Base-by-base conservation (phyloP, 1,284 basidiomycete genomes). In the Fomitopsis pinicola region DNA sequence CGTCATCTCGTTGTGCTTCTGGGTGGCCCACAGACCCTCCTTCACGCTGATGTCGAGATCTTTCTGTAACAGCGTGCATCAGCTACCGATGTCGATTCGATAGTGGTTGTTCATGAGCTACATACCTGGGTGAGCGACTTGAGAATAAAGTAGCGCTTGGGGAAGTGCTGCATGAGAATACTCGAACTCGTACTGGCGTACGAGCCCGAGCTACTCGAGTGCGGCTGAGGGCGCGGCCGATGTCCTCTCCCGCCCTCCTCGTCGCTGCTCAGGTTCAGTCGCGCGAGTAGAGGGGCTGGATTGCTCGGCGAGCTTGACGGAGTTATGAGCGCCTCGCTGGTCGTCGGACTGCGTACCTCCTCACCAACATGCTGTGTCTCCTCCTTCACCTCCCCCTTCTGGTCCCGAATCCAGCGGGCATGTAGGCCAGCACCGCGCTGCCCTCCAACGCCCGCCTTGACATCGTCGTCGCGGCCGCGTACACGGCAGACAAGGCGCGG, bases 401-500 rank as follows among this genome's bases (percentile, higher is more conserved):
- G 78, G 54, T 92, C 87, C 69, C 83, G 85, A 14, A 94, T 76
- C 88, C 93, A 95, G 22, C 82, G 82, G 28, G 82, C 81, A 72
- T 98, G 96, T 71, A 98, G 82, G 0, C 93, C 93, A 60, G 86
- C 85, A 0, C 94, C 94, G 33, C 96, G 80, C 76, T 98, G 96
- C 5, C 86, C 94, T 2, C 95, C 95, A 0, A 98, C 95, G 0
- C 96, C 96, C 1, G 94, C 90, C 62, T 86, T 88, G 54, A 95
- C 73, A 71, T 96, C 95, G 68, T 98, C 96, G 60, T 94, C 93
- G 67, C 84, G 87, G 64, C 84, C 84, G 42, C 95, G 83, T 3
- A 92, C 83, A n/a, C 94, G 85, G 72, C 95, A 97, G 15, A 98
- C 91, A 59, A 98, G 78, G 19, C 85, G 82, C 30, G 88, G 88